Evolutionary conservation across 441 rosid species (phyloP), one percentile per base, ranked within the genome.

Genomic region (Biscutella laevigata): DNA sequence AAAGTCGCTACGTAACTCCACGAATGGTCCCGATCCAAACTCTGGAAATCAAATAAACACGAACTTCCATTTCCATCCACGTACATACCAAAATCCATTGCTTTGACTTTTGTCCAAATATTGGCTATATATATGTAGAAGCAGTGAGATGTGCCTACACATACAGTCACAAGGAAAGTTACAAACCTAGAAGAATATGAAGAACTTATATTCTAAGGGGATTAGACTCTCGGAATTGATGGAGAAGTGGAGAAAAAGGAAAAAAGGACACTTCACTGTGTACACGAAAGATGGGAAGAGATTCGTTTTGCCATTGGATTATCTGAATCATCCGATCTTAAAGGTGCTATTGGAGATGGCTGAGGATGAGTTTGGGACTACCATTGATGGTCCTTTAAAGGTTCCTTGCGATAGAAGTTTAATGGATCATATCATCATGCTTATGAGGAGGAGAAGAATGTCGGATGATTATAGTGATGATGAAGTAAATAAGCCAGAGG

Each of bases 391-490:
- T 29, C 86, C 82, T 5, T 34, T 80, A 1, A 57, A 62, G 33
- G 71, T 80, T 55, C 77, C 86, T 37, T 80, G 78, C 13, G 71
- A 73, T 44, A 66, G 67, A 60, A 69, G 67, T 17, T 35, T 77
- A 33, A 52, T 73, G 79, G 64, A 48, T 11, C 70, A 64, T 37
- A 53, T 75, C 37, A 56, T 73, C 36, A 45, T 65, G 57, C 49
- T 70, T 40, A 58, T 70, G 14, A 71, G 67, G 34, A 71, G 37
- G 25, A 69, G 42, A 36, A 64, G 34, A 38, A 39, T 48, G 50
- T 53, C 56, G 1, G 45, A n/a, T 26, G 51, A 52, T 37, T 20
- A 30, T 53, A 25, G 20, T 62, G 48, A 17, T 7, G 64, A 41
- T 35, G n/a, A n/a, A n/a, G 7, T 12, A 28, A 57, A 63, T 44